Conservation (phyloP, 148 eudicot species). For the Amaranthus palmeri region DNA sequence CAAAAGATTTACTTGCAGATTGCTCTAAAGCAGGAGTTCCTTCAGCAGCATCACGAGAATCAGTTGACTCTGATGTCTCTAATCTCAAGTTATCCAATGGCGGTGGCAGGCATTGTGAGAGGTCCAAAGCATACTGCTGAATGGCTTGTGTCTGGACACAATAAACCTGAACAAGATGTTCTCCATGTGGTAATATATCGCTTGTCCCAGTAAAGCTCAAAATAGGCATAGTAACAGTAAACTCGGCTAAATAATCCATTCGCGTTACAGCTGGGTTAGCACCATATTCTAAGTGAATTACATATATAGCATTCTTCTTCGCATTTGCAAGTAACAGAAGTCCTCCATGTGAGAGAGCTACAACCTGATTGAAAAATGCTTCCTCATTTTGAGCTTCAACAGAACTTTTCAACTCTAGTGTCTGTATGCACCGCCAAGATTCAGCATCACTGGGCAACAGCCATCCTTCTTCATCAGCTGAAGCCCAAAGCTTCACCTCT, state of each 20-base stretch:
- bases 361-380: conserved; percentile 90
- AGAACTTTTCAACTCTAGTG: conserved; percentile 78
- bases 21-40: conserved; percentile 39
- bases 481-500: conserved; percentile 86
- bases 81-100: conserved; percentile 48
- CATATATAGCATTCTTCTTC: conserved; percentile 94
- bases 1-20: conserved; percentile 52
- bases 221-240: conserved; percentile 98
- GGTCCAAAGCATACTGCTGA: conserved; percentile 95
- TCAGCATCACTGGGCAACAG: conserved; percentile 94
- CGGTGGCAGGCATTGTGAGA: conserved; percentile 88
- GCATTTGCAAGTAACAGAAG: conserved; percentile 93
- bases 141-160: conserved; percentile 99
- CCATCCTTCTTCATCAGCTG: conserved; percentile 97
- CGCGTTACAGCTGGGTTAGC: conserved; percentile 68
- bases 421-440: conserved; percentile 88
- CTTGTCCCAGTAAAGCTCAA: conserved; percentile 94
- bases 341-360: conserved; percentile 78
- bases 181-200: conserved; percentile 68
- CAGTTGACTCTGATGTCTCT: conserved; percentile 61
- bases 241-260: conserved; percentile 94
- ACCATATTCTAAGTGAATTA: conserved; percentile 86
- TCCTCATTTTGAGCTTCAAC: conserved; percentile 57
- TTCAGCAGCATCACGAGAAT: conserved; percentile 54
- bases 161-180: conserved; percentile 78